Base-by-base conservation (phyloP, 352 stramenopile genomes). In the Globisporangium emineosum region DNA sequence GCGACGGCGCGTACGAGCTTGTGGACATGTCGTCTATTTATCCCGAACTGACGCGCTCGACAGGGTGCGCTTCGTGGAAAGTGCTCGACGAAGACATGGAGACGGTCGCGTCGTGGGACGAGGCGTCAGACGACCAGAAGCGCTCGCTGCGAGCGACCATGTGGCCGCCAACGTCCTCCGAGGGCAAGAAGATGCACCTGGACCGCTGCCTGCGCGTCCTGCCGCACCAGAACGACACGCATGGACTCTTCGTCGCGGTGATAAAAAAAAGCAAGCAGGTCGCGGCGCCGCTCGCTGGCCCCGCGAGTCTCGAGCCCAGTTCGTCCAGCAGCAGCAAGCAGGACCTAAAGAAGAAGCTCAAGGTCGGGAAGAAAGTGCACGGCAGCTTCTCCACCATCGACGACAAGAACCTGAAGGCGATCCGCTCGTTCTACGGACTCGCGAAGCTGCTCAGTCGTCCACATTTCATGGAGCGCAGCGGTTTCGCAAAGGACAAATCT, bases 181-280 rank as follows among this genome's bases (percentile, higher is more conserved):
- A 96, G 62, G 69, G 60, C 23, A 53, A 65, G 45, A 61, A 60
- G 25, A 75, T 96, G 59, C 76, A 93, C 37, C 68, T 99, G 21
- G 79, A 98, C 37, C 79, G 88, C 6, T 99, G 97, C 73, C 80
- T 97, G 58, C 91, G 97, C 3, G 65, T 99, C 27, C 78, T 99
- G 15, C 98, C 98, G 21, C 97, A 99, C 63, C 93, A 99, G 63
- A 96, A 99, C 61, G 90, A 99, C 72, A 98, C 97, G 0, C 96
- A 98, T 56, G 98, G 97, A 0, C 98, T 99, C 64, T 99, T 99
- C 71, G 66, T 99, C n/a, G 92, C 91, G 17, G 79, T 99, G 13
- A 86, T 99, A 30, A 97, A 96, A 64, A 92, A 91, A 61, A 54
- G 76, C 56, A 67, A 69, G 59, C 73, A 72, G 21, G 12, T 59